Conservation (phyloP, 352 stramenopile genomes). For the Pythium myriotylum region DNA sequence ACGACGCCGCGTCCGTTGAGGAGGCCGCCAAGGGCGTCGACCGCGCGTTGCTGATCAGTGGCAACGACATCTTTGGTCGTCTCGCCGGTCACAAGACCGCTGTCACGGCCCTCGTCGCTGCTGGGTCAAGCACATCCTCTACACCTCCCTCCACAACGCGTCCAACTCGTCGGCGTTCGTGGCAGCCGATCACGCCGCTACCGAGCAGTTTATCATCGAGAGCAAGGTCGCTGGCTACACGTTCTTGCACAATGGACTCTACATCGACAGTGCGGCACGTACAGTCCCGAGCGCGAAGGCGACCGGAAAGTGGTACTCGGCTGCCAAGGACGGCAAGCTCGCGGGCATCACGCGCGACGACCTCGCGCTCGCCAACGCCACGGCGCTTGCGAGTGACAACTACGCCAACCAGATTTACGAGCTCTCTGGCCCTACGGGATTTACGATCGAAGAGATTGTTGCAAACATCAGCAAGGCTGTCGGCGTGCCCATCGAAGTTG, state of each 20-base stretch:
- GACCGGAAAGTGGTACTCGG: neutral
- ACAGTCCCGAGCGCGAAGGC: neutral
- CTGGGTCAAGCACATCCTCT: slow-evolving; percentile 29
- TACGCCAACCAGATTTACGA: slow-evolving; percentile 20
- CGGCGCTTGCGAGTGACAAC: slow-evolving; percentile 10
- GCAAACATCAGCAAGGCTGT: slow-evolving; percentile 16
- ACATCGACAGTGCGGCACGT: neutral
- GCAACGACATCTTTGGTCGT: slow-evolving; percentile 1
- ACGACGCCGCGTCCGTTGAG: slow-evolving; percentile 19
- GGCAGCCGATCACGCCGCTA: slow-evolving; percentile 5
- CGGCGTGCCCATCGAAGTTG: slow-evolving; percentile 7
- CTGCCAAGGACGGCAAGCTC: neutral
- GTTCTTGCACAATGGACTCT: slow-evolving; percentile 18
- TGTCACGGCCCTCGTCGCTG: slow-evolving; percentile 11
- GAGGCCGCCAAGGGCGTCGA: slow-evolving; percentile 20
- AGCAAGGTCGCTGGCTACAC: slow-evolving; percentile 25
- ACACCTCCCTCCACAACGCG: slow-evolving; percentile 22
- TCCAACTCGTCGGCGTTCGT: slow-evolving; percentile 9
- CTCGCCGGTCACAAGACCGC: slow-evolving; percentile 2
- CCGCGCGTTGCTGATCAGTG: slow-evolving; percentile 25
- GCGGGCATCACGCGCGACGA: slow-evolving; percentile 9
- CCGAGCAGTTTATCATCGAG: slow-evolving; percentile 16
- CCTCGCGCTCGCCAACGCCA: slow-evolving; percentile 3
- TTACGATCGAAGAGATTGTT: slow-evolving; percentile 3
- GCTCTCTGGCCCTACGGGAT: neutral